A percentile compares a stretch with the other conserved stretches of the same genome.
These are phyloP conservation scores for Agaricus bisporus DNA, from an alignment of 768 basidiomycete species.

Conservation along the genomic window DNA sequence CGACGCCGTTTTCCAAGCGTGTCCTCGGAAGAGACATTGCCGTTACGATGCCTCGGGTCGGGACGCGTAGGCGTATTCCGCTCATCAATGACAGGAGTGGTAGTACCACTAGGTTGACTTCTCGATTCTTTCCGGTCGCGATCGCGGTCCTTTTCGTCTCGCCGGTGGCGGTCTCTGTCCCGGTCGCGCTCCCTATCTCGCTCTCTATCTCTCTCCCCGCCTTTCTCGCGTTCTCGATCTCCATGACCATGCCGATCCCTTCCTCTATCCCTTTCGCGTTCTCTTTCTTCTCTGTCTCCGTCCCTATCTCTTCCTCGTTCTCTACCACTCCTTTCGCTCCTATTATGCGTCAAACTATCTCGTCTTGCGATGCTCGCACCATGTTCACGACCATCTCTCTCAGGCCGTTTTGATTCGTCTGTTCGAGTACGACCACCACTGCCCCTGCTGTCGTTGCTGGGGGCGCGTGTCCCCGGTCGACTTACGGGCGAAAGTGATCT, in stretches of 20 bases:
- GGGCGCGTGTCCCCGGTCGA: conserved; percentile 62
- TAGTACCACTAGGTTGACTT: conserved; percentile 36
- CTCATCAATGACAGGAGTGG: conserved; percentile 38
- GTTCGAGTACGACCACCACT: conserved; percentile 59
- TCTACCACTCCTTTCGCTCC: conserved; percentile 40
- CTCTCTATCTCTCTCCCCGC: conserved; percentile 52
- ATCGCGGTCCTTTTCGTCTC: conserved; percentile 61
- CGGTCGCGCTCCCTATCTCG: conserved; percentile 53
- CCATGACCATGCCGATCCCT: conserved; percentile 42
- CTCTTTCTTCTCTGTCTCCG: conserved; percentile 35
- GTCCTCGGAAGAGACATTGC: conserved; percentile 46
- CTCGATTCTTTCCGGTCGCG: conserved; percentile 55
- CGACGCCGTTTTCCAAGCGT: conserved; percentile 68
- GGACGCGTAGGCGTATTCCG: conserved; percentile 53
- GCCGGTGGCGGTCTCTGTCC: conserved; percentile 49
- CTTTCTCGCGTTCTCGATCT: conserved; percentile 43
- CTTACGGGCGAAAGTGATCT: conserved; percentile 64
- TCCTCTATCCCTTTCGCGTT: conserved; percentile 30
- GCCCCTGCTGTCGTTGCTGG: conserved; percentile 65
- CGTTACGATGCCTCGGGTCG: conserved; percentile 51
- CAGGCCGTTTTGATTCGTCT: conserved; percentile 45
- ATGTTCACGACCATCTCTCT: conserved; percentile 44
- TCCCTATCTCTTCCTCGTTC: conserved; percentile 33
- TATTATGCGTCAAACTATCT: conserved; percentile 47
- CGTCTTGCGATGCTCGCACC: conserved; percentile 33